Evolutionary conservation across 768 basidiomycete genomes (phyloP), one percentile per base, ranked within the genome.

Genomic region (Amanita jacksonii): DNA sequence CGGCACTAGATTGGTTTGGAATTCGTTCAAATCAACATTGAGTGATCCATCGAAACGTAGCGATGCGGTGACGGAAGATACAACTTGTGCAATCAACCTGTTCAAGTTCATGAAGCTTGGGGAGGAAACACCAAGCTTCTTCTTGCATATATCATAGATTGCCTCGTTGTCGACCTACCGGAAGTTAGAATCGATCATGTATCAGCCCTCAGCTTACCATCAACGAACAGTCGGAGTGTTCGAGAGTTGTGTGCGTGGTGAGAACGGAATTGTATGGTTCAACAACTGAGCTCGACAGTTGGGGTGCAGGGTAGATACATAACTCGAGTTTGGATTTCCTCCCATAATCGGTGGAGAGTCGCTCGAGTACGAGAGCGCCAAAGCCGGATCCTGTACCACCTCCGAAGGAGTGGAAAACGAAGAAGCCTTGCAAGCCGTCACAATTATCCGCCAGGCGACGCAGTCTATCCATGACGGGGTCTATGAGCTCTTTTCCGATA

Each of bases 281-380:
- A 22, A 98, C 94, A 42, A 98, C 88, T 8, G 93, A 94, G 67
- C 81, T 92, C 23, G 89, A 84, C 62, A 93, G 75, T 57, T 85
- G 84, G 8, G 92, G 92, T 5, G 92, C 88, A 38, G 93, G 93
- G 67, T 94, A 96, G 33, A 96, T 90, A 52, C 88, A 85, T 73
- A 98, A 97, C 66, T 99, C 93, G 51, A 97, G 79, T 73, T 97
- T 97, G 45, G 88, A 92, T 70, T 97, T 99, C 70, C 97, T 99
- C 62, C 94, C 94, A 55, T 96, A 99, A 64, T 99, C 94, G 47
- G 85, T 85, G 13, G 93, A 93, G 41, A 99, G 80, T 52, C 87
- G 81, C 68, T 98, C 94, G 48, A 99, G 80, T 41, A 98, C 77
- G 53, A 98, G 79, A 41, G 94, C 92, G 57, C 94, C 94, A 61